Evolutionary conservation across 148 eudicot species (phyloP).

Genomic region (Chenopodium quinoa): DNA sequence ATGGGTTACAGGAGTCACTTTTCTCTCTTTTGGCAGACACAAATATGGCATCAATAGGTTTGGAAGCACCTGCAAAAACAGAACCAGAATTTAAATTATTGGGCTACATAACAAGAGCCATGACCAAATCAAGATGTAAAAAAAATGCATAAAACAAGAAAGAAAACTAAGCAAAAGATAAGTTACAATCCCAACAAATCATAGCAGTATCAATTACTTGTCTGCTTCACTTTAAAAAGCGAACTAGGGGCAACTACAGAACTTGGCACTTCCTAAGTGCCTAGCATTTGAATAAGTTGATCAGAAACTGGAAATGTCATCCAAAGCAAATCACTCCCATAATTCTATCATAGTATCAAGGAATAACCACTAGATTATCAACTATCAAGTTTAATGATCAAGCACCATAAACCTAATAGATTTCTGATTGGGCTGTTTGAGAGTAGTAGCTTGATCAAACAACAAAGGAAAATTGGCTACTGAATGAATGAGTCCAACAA

Average conservation of each 20-base stretch:
- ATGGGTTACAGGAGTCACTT: slow-evolving; percentile 47
- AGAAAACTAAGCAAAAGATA: background rate
- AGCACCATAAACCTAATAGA: background rate
- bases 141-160: background rate
- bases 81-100: background rate
- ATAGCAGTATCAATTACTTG: background rate
- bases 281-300: background rate
- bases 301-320: background rate
- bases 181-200: background rate
- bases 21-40: slow-evolving; percentile 64
- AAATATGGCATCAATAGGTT: slow-evolving; percentile 83
- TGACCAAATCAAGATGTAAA: background rate
- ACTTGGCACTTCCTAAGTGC: background rate
- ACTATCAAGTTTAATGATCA: background rate
- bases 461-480: background rate
- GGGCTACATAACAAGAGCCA: background rate
- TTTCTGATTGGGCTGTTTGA: background rate
- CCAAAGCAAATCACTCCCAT: background rate
- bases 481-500: background rate
- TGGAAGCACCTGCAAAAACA: slow-evolving; percentile 55
- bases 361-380: background rate
- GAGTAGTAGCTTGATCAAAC: background rate
- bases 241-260: background rate
- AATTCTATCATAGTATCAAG: no score
- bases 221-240: background rate